Percentiles rank a stretch among this genome's conserved stretches.
These are phyloP conservation scores for Sclerotinia nivalis DNA, from an alignment of 2,329 filamentous ascomycete species.

Conservation along the genomic window DNA sequence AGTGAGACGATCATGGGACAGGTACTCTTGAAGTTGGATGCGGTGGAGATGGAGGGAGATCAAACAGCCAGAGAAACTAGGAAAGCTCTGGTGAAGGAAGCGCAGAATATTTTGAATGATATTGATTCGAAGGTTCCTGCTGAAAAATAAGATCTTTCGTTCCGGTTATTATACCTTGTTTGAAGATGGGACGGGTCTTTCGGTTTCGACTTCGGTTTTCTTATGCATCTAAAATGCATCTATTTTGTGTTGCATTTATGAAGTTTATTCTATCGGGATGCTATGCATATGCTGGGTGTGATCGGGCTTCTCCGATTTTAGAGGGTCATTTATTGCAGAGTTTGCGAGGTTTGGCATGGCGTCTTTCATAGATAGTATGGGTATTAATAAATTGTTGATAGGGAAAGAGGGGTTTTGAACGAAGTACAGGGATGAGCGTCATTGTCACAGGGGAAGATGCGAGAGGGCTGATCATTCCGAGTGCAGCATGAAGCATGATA, in stretches of 20 bases:
- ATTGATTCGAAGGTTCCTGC: slow-evolving; percentile 51
- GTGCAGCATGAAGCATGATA: not conserved
- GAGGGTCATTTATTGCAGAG: not conserved
- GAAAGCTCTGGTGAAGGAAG: slow-evolving; percentile 72
- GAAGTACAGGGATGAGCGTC: slow-evolving; percentile 2
- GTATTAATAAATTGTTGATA: not conserved
- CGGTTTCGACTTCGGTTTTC: not conserved
- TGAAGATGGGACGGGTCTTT: not conserved
- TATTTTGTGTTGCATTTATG: slow-evolving; percentile 1
- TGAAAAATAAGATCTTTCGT: not conserved
- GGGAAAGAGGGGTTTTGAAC: not conserved
- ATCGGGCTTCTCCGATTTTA: not conserved
- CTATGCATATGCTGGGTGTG: slow-evolving; percentile 7
- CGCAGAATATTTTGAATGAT: slow-evolving; percentile 65
- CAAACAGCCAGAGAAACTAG: slow-evolving; percentile 62
- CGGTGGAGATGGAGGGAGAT: slow-evolving; percentile 71
- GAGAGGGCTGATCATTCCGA: not conserved
- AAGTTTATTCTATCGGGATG: not conserved
- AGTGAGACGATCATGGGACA: slow-evolving; percentile 76
- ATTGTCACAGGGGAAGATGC: slow-evolving; percentile 2
- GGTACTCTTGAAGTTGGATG: slow-evolving; percentile 74
- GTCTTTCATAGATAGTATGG: slow-evolving; percentile 3
- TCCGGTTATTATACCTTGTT: not conserved
- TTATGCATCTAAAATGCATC: not conserved
- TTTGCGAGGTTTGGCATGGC: slow-evolving; percentile 8